Percentiles rank a stretch among this genome's conserved stretches.
phyloP scores from a whole-genome alignment of 192 early-diverging fungal species.

The Podila clonocystis region DNA sequence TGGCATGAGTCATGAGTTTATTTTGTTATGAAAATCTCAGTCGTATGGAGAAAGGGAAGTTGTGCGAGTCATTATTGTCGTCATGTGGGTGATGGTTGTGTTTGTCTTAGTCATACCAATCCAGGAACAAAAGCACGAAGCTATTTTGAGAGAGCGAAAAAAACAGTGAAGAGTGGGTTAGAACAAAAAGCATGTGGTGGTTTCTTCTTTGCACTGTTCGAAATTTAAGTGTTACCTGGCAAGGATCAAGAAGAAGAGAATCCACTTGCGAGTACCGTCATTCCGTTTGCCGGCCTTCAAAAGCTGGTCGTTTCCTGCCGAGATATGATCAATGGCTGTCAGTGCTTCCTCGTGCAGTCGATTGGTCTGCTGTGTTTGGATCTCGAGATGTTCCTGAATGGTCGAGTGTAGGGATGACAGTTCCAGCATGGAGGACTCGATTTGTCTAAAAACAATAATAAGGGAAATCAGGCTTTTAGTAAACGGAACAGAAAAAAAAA shows the following conservation, averaged over 20 bases:
- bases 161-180: neutral
- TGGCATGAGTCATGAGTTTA: too few relatives aligned
- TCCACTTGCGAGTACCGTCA: slow-evolving; percentile 76
- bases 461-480: neutral
- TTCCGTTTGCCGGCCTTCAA: slow-evolving; percentile 72
- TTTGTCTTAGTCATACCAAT: slow-evolving; percentile 76
- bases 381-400: slow-evolving; percentile 74
- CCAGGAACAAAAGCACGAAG: slow-evolving; percentile 77
- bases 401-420: slow-evolving; percentile 77
- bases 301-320: slow-evolving; percentile 73
- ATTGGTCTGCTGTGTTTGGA: slow-evolving; percentile 79
- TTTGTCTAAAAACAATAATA: slow-evolving; percentile 52
- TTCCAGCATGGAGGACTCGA: slow-evolving; percentile 75
- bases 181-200: neutral
- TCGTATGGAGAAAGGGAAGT: too few relatives aligned
- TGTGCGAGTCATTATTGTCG: neutral
- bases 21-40: too few relatives aligned
- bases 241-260: slow-evolving; percentile 73
- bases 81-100: neutral
- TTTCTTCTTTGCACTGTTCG: neutral
- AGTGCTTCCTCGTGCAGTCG: slow-evolving; percentile 76
- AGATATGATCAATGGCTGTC: slow-evolving; percentile 69
- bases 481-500: neutral
- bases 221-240: slow-evolving; percentile 39
- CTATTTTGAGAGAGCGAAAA: slow-evolving; percentile 40